phyloP scores from a whole-genome alignment of 1,139 yeast genomes.

The Taphrina deformans region DNA sequence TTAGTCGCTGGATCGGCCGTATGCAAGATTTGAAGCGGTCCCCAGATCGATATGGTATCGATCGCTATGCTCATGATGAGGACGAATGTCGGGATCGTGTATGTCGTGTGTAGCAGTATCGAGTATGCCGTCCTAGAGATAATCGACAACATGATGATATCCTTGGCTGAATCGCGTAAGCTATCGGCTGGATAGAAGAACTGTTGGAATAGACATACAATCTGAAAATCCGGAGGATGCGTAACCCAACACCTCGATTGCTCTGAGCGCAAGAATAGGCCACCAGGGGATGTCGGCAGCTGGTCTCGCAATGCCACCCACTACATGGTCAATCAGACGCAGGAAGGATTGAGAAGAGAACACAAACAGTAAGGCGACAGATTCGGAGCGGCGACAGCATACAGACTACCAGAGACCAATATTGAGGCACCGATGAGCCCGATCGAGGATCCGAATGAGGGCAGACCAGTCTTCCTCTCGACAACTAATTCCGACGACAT shows the following conservation, averaged over 20 bases:
- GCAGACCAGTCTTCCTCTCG: background rate
- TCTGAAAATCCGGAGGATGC: slow-evolving; percentile 4
- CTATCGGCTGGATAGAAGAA: background rate
- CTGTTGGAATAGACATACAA: background rate
- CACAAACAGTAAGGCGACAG: slow-evolving; percentile 5
- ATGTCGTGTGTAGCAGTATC: slow-evolving; percentile 11
- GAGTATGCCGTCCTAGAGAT: slow-evolving; percentile 12
- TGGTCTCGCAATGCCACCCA: slow-evolving; percentile 13
- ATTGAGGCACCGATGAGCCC: background rate
- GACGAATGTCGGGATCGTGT: slow-evolving; percentile 1
- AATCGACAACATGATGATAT: background rate
- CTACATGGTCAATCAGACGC: background rate
- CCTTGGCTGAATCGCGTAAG: background rate
- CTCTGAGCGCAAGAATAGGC: background rate
- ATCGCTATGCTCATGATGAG: slow-evolving; percentile 3
- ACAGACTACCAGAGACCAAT: slow-evolving; percentile 10
- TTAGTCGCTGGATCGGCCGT: background rate
- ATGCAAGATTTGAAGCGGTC: background rate
- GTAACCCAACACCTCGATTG: background rate
- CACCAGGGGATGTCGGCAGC: slow-evolving; percentile 8
- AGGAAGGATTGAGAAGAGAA: too few species aligned
- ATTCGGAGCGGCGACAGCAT: background rate
- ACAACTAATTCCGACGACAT: background rate
- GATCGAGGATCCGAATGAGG: background rate
- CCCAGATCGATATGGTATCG: slow-evolving; percentile 17